These are phyloP conservation scores for Phanerochaete sordida DNA, from an alignment of 768 basidiomycete genomes.

Conservation along the genomic window DNA sequence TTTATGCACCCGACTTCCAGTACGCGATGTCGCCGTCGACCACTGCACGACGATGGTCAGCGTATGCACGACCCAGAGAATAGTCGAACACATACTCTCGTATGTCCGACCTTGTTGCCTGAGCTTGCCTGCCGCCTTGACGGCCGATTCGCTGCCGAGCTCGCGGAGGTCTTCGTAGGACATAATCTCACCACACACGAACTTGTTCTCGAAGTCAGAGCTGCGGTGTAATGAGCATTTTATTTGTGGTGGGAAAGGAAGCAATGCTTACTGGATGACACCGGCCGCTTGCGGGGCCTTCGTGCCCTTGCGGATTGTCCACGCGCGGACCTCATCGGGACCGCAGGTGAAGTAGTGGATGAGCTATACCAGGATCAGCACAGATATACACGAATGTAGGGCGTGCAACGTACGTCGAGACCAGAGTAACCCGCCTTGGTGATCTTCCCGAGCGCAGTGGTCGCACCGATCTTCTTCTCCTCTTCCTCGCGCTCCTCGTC, in stretches of 20 bases:
- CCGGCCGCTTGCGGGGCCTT: constrained; percentile 98
- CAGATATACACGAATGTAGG: background rate
- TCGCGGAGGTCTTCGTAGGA: constrained; percentile 85
- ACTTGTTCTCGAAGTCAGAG: constrained; percentile 97
- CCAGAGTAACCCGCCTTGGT: constrained; percentile 90
- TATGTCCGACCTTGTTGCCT: constrained; percentile 97
- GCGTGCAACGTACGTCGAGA: constrained; percentile 58
- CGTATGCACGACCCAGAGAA: background rate
- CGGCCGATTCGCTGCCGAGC: constrained; percentile 83
- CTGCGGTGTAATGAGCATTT: constrained; percentile 31
- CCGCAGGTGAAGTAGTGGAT: constrained; percentile 98
- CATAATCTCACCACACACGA: constrained; percentile 98
- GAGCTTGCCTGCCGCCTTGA: constrained; percentile 93
- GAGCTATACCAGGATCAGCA: constrained; percentile 42
- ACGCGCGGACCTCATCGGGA: constrained; percentile 94
- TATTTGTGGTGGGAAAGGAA: background rate
- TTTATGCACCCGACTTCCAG: constrained; percentile 77
- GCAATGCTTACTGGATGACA: constrained; percentile 81
- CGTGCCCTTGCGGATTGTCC: constrained; percentile 92
- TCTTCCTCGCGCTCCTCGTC: constrained; percentile 73
- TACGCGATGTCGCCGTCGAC: constrained; percentile 87
- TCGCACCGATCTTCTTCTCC: constrained; percentile 71
- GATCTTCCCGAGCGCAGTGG: constrained; percentile 84
- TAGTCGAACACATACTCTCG: constrained; percentile 60
- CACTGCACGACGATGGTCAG: constrained; percentile 42